Conservation (phyloP, 306 rosid species). For the Ormosia emarginata region DNA sequence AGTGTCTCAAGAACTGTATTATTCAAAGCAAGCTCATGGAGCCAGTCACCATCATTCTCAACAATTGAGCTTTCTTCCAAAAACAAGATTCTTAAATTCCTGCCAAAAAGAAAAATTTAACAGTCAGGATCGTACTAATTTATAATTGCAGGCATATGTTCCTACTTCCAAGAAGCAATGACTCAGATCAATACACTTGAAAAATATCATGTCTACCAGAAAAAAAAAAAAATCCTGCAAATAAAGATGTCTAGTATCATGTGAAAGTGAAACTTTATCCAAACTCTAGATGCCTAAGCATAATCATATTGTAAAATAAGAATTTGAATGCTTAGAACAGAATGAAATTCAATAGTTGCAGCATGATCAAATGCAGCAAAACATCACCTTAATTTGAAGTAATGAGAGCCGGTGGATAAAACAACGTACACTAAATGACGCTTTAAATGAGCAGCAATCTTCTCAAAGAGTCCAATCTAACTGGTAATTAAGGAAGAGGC, state of each 20-base stretch:
- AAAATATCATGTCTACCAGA: neutral
- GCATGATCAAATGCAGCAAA: neutral
- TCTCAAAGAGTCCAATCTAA: neutral
- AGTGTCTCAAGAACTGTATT: constrained; percentile 82
- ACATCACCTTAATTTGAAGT: neutral
- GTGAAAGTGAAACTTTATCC: neutral
- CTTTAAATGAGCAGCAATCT: neutral
- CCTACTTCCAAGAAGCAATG: constrained; percentile 2
- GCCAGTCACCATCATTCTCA: constrained; percentile 82
- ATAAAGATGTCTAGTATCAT: neutral
- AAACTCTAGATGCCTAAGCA: neutral
- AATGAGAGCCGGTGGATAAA: neutral
- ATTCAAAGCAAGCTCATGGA: constrained; percentile 78
- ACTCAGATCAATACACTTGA: neutral
- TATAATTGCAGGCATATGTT: neutral
- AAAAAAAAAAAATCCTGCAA: neutral
- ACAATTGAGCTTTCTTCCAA: constrained; percentile 72
- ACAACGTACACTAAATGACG: neutral
- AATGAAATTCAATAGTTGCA: neutral
- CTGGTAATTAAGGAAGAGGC: neutral
- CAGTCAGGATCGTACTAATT: neutral
- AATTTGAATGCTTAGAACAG: neutral
- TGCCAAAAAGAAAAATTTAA: constrained; percentile 26
- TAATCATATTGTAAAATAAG: neutral
- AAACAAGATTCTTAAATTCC: constrained; percentile 72